Evolutionary conservation across 768 basidiomycete species (phyloP).

Genomic region (Termitomyces sp.): DNA sequence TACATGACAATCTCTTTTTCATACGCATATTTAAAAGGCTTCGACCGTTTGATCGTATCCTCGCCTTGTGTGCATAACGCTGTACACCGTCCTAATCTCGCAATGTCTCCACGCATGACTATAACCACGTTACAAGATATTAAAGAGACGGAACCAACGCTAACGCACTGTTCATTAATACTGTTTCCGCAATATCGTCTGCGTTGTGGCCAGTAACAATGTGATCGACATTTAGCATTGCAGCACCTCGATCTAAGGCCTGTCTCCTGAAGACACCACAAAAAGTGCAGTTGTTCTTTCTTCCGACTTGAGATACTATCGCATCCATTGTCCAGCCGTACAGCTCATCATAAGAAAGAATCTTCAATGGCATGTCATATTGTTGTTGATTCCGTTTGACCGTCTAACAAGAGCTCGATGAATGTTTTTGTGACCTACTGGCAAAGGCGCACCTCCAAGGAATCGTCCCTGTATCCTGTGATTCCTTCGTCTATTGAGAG

Average conservation of each 20-base stretch:
- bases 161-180: constrained; percentile 92
- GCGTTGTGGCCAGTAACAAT: constrained; percentile 99
- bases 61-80: constrained; percentile 93
- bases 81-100: constrained; percentile 89
- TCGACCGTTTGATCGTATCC: constrained; percentile 92
- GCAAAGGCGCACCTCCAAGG: constrained; percentile 63
- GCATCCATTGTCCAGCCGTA: constrained; percentile 99
- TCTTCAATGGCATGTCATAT: constrained; percentile 93
- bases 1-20: constrained; percentile 99
- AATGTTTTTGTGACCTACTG: not conserved
- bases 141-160: not conserved
- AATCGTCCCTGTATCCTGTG: constrained; percentile 96
- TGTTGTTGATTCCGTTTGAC: constrained; percentile 96
- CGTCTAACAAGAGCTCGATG: constrained; percentile 50
- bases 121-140: not conserved
- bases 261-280: constrained; percentile 97
- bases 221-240: constrained; percentile 85
- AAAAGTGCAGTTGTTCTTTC: constrained; percentile 98
- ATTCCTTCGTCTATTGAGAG: constrained; percentile 99
- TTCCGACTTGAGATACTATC: constrained; percentile 90
- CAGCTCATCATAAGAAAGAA: constrained; percentile 90
- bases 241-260: constrained; percentile 92
- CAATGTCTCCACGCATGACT: constrained; percentile 99
- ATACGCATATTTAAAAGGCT: constrained; percentile 99
- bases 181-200: constrained; percentile 98